Percentiles rank a stretch among this genome's conserved stretches.
Evolutionary conservation across 2,329 filamentous ascomycete genomes (phyloP).

Genomic region (Trichoderma sp.): DNA sequence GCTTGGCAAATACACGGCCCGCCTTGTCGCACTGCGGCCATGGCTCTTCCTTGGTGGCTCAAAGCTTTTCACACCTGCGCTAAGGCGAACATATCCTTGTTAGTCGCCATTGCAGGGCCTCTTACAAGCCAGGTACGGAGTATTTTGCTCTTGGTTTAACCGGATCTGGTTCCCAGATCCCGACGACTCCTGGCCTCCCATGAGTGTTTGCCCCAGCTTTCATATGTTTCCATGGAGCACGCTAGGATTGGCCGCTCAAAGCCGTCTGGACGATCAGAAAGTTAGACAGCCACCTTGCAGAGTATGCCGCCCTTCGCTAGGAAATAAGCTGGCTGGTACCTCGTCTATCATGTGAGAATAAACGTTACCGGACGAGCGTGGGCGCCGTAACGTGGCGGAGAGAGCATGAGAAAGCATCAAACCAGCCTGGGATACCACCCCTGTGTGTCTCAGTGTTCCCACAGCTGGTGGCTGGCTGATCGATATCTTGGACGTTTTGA

Average conservation of each 20-base stretch:
- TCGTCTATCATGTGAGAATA: background rate
- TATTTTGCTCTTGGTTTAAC: background rate
- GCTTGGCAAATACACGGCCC: conserved; percentile 6
- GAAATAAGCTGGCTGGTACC: background rate
- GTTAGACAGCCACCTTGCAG: background rate
- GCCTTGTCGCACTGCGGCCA: background rate
- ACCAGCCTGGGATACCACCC: background rate
- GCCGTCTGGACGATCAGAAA: background rate
- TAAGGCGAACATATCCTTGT: background rate
- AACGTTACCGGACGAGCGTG: background rate
- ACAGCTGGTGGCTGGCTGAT: conserved; percentile 11
- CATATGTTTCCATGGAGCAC: background rate
- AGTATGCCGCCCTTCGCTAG: background rate
- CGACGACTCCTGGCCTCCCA: background rate
- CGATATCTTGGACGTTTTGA: background rate
- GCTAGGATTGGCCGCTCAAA: background rate
- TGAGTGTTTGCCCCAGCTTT: background rate
- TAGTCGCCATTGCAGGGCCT: background rate
- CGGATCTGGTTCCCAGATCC: background rate
- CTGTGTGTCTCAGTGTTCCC: conserved; percentile 9
- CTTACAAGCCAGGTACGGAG: background rate
- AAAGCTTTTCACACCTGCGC: conserved; percentile 4
- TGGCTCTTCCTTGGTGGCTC: background rate
- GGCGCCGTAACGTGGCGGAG: background rate
- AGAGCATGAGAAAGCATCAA: background rate